Conservation (phyloP, 208 protist species). For the Acanthamoeba culbertsoni region DNA sequence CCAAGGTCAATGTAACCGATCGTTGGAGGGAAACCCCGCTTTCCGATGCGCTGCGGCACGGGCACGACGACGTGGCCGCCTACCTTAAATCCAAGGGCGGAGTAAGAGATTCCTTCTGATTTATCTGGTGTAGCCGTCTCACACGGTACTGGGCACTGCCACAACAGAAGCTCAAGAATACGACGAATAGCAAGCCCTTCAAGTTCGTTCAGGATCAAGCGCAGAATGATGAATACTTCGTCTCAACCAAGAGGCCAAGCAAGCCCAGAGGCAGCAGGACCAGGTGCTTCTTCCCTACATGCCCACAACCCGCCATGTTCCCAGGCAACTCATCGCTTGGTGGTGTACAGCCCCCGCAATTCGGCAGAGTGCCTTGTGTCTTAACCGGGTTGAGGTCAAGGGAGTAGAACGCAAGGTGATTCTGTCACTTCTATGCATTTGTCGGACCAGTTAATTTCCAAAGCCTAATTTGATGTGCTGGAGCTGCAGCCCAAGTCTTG, state of each 20-base stretch:
- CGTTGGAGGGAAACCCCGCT: slow-evolving; percentile 26
- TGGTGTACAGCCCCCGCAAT: background rate
- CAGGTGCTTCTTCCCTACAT: background rate
- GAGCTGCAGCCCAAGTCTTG: too few species aligned
- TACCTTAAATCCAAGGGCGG: slow-evolving; percentile 4
- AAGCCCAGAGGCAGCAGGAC: background rate
- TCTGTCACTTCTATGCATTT: too few species aligned
- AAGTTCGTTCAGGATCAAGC: background rate
- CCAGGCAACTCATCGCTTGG: too few species aligned
- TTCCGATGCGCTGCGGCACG: background rate
- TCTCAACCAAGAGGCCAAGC: background rate
- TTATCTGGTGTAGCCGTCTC: background rate
- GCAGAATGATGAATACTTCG: background rate
- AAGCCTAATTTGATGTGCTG: too few species aligned
- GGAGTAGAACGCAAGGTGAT: too few species aligned
- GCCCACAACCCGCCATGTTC: too few species aligned
- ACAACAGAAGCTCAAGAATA: background rate
- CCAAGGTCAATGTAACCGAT: slow-evolving; percentile 22
- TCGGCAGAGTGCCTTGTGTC: background rate
- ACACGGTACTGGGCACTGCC: background rate
- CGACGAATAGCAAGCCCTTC: background rate
- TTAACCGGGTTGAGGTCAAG: too few species aligned
- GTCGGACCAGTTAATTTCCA: too few species aligned
- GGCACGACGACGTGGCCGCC: background rate
- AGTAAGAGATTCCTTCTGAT: background rate